These are phyloP conservation scores for Russula ochroleuca DNA, from an alignment of 768 basidiomycete genomes.

Conservation along the genomic window DNA sequence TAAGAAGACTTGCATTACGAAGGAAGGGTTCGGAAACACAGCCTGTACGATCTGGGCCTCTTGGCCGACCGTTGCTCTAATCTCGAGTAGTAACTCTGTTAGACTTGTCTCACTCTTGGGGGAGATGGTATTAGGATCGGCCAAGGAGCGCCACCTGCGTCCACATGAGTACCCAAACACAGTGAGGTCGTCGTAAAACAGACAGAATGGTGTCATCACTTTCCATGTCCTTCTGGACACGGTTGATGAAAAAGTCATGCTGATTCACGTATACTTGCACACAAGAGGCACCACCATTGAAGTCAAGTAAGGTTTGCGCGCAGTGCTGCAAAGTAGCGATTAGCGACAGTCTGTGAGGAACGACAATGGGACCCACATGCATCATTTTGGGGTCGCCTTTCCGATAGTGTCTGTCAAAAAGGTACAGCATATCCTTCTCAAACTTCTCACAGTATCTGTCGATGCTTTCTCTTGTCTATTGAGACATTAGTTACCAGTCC, in stretches of 20 bases:
- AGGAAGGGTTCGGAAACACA: conserved; percentile 93
- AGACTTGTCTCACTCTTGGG: conserved; percentile 81
- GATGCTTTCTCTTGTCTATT: conserved; percentile 81
- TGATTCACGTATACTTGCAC: conserved; percentile 99
- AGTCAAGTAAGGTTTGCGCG: conserved; percentile 92
- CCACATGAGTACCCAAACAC: background rate
- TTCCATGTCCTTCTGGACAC: conserved; percentile 62
- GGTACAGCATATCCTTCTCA: conserved; percentile 94
- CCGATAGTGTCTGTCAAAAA: conserved; percentile 94
- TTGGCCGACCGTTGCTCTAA: conserved; percentile 85
- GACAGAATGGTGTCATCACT: conserved; percentile 56
- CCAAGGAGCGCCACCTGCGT: conserved; percentile 72
- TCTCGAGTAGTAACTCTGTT: conserved; percentile 76
- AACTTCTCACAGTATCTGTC: conserved; percentile 98
- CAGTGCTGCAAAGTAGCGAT: conserved; percentile 63
- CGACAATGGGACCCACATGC: conserved; percentile 57
- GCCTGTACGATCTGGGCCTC: conserved; percentile 98
- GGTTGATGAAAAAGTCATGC: conserved; percentile 99
- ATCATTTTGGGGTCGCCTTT: conserved; percentile 99
- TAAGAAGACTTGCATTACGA: conserved; percentile 97
- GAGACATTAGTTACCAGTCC: background rate
- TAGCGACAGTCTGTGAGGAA: background rate
- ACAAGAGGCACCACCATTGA: conserved; percentile 95
- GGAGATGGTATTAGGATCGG: conserved; percentile 71
- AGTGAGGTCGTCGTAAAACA: background rate